phyloP scores from a whole-genome alignment of 2,329 filamentous ascomycete species.

The Ceratocystis lukuohia region DNA sequence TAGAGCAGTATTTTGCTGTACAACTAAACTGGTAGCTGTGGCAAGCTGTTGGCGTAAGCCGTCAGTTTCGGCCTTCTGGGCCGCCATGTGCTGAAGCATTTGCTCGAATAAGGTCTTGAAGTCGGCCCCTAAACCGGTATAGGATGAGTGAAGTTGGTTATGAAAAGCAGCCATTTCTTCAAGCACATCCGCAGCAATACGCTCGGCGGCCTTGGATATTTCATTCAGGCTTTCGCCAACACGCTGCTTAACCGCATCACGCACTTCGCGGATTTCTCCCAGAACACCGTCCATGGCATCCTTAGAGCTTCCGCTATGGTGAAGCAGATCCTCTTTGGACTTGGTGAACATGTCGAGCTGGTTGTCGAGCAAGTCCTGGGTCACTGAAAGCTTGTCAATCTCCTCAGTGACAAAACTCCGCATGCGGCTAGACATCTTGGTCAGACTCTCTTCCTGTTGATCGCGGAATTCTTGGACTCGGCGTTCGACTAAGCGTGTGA shows the following conservation, averaged over 20 bases:
- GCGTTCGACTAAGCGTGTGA: conserved; percentile 63
- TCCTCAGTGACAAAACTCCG: conserved; percentile 51
- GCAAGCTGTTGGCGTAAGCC: conserved; percentile 15
- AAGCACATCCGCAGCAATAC: conserved; percentile 16
- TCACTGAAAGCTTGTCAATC: conserved; percentile 46
- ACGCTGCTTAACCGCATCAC: conserved; percentile 63
- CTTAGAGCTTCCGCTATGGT: conserved; percentile 55
- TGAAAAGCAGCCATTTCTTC: conserved; percentile 16
- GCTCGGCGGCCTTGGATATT: conserved; percentile 13
- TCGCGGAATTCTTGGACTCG: conserved; percentile 59
- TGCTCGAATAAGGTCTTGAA: conserved; percentile 79
- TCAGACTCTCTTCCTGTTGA: conserved; percentile 59
- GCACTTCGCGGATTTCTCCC: conserved; percentile 56
- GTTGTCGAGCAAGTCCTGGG: conserved; percentile 55
- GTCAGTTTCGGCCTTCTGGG: conserved; percentile 17
- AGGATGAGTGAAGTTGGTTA: conserved; percentile 62
- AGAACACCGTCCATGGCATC: conserved; percentile 84
- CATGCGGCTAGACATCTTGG: conserved; percentile 56
- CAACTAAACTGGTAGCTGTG: conserved; percentile 21
- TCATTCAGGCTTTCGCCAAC: conserved; percentile 15
- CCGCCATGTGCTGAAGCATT: conserved; percentile 56
- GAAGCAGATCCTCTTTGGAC: conserved; percentile 54
- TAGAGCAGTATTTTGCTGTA: conserved; percentile 54
- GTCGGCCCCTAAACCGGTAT: conserved; percentile 68
- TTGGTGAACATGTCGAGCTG: conserved; percentile 54